Conservation (phyloP, 148 eudicot genomes). For the Oxyria digyna region DNA sequence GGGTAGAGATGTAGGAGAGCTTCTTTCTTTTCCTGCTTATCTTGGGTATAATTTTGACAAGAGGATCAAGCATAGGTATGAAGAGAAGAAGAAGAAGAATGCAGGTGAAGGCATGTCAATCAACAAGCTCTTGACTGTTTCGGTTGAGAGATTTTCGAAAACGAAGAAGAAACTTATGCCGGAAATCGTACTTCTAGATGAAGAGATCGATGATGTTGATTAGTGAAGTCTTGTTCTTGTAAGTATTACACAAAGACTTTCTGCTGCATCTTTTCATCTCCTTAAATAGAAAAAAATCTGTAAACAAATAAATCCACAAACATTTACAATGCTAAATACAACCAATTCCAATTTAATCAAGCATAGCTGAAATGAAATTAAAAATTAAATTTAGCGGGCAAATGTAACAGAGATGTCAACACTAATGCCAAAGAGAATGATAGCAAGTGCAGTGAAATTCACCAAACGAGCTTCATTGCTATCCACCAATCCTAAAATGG, state of each 20-base stretch:
- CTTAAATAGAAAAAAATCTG: background rate
- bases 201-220: background rate
- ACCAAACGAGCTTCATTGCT: slow-evolving; percentile 33
- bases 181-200: background rate
- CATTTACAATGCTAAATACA: slow-evolving; percentile 1
- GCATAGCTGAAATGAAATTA: too few species aligned
- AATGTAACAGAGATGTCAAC: slow-evolving; percentile 57
- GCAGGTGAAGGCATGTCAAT: slow-evolving; percentile 77
- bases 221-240: slow-evolving; percentile 7
- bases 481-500: slow-evolving; percentile 18
- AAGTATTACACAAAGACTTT: background rate
- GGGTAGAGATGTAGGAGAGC: slow-evolving; percentile 82
- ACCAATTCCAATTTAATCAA: background rate
- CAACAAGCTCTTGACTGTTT: slow-evolving; percentile 72
- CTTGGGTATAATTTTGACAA: slow-evolving; percentile 84
- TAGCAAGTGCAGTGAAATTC: slow-evolving; percentile 45
- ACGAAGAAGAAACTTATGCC: slow-evolving; percentile 22
- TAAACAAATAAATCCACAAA: background rate
- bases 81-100: slow-evolving; percentile 45
- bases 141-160: slow-evolving; percentile 45
- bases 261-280: background rate
- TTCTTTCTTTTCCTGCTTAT: slow-evolving; percentile 86
- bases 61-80: slow-evolving; percentile 78
- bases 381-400: slow-evolving; percentile 23
- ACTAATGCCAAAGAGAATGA: slow-evolving; percentile 57